Base-by-base conservation (phyloP, 2,329 filamentous ascomycete genomes). In the Colletotrichum falcatum region DNA sequence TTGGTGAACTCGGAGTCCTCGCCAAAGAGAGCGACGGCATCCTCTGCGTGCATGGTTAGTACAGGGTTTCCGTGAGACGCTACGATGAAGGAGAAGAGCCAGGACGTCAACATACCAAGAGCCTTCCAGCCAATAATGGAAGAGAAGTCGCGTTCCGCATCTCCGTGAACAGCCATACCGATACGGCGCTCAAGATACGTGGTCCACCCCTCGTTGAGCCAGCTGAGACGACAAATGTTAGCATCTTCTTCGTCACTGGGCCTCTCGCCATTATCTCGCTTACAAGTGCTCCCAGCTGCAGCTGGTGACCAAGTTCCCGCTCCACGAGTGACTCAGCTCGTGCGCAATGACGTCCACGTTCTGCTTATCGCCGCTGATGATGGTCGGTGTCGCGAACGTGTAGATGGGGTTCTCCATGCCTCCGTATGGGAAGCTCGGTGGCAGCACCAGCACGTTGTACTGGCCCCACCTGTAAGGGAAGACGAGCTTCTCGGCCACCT, bases 261-360 rank as follows among this genome's bases (percentile, higher is more conserved):
- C 9, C 12, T 2, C 9, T 2, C 23, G 37, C 5, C 18, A 33
- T 0, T 18, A 1, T 30, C 11, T 33, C 3, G 82, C 88, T 80
- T 77, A 90, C 88, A 89, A 94, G 78, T 95, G 92, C 81, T 95
- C 92, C 93, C 93, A 95, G 75, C 90, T 93, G 60, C 90, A 90
- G 75, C 91, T 92, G 11, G 90, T 92, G 2, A 95, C 92, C 48
- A 95, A 83, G 76, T 98, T 98, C 33, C 95, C 95, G 71, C 93
- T 96, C 94, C 95, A 98, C 76, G 92, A 90, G 78, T 91, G 89
- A 74, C 85, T 87, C 73, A 92, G 77, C 87, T 90, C 95, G 79
- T 97, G 96, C 1, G 96, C 96, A 81, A 99, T 97, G 26, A 98
- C 95, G 79, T 98, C 95, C 26, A 98, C 90, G 75, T 98, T 98